Base-by-base conservation (phyloP, 192 early-diverging fungal species). In the Jimgerdemannia flammicorona region DNA sequence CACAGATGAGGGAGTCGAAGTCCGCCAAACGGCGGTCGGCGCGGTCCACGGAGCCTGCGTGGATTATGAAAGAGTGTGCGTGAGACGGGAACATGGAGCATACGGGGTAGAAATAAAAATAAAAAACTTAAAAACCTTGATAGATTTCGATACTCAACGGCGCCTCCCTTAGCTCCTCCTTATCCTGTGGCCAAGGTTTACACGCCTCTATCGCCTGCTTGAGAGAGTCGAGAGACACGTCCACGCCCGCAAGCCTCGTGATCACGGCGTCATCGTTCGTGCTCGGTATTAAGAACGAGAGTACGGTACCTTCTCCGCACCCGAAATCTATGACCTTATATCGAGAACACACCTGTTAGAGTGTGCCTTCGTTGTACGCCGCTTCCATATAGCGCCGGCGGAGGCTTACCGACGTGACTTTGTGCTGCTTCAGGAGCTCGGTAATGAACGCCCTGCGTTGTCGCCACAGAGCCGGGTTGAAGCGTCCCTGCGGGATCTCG, bases 251-350 rank as follows among this genome's bases (percentile, higher is more conserved):
- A 18, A 98, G 80, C 43, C 74, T 79, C 0, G 80, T 85, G 29
- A 95, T 90, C 64, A 83, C 71, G 74, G 91, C 87, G 18, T 87
- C 83, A 42, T 72, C 40, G 3, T 42, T 43, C 29, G 81, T 78
- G 64, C 77, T 75, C 9, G 81, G 78, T 7, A 89, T 74, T 17
- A 98, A 84, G 67, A 92, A 90, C 10, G 87, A 80, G 4, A 93
- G 77, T 65, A 98, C 72, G 18, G 89, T 82, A 19, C 90, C 95
- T 68, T 94, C 93, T 64, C 96, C 96, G 80, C 95, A 97, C 1
- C 96, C 96, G 68, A 92, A 85, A 72, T 98, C 96, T 20, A 95
- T 78, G n/a, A 96, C 90, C 84, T 91, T 29, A 29, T 29, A 29
- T 29, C 29, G 29, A 70, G 2, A 8, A 17, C 59, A 39, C 40